Conservation (phyloP, 805 yeast species). For the Wickerhamiella cacticola region DNA sequence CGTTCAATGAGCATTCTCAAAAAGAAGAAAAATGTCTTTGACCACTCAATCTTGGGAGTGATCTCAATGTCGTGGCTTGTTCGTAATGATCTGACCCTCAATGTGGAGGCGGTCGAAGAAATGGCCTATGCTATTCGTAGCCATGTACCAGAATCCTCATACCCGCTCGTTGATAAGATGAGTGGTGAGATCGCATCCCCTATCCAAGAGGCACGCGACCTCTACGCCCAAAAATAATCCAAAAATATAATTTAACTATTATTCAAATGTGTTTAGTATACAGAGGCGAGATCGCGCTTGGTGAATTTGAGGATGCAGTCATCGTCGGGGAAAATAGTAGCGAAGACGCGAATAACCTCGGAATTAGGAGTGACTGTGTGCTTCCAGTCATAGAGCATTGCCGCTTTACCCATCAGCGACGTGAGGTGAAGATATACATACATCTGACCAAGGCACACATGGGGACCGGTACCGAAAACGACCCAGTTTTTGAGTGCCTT, state of each 20-base stretch:
- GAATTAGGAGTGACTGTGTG: conserved; percentile 75
- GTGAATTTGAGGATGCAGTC: conserved; percentile 71
- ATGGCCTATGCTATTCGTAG: not conserved
- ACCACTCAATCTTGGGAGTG: conserved; percentile 19
- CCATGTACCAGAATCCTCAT: not conserved
- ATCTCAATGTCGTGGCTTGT: conserved; percentile 11
- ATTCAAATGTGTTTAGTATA: not conserved
- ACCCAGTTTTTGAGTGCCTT: conserved; percentile 83
- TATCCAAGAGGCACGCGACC: not conserved
- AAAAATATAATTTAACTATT: not conserved
- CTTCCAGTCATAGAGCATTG: conserved; percentile 63
- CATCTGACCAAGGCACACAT: conserved; percentile 87
- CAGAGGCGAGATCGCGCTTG: conserved; percentile 14
- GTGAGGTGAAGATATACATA: conserved; percentile 87
- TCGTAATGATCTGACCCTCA: conserved; percentile 37
- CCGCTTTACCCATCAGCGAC: conserved; percentile 82
- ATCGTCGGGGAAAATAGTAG: conserved; percentile 96
- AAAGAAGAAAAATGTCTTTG: conserved; percentile 20
- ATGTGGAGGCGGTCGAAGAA: not conserved
- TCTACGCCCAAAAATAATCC: not conserved
- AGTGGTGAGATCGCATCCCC: not conserved
- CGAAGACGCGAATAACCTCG: conserved; percentile 91
- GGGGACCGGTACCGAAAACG: conserved; percentile 95
- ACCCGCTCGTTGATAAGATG: not conserved
- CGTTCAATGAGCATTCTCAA: conserved; percentile 3